A percentile compares a stretch with the other conserved stretches of the same genome.
Conservation (phyloP, 495 filamentous ascomycete species). For the Podospora tetraspora region DNA sequence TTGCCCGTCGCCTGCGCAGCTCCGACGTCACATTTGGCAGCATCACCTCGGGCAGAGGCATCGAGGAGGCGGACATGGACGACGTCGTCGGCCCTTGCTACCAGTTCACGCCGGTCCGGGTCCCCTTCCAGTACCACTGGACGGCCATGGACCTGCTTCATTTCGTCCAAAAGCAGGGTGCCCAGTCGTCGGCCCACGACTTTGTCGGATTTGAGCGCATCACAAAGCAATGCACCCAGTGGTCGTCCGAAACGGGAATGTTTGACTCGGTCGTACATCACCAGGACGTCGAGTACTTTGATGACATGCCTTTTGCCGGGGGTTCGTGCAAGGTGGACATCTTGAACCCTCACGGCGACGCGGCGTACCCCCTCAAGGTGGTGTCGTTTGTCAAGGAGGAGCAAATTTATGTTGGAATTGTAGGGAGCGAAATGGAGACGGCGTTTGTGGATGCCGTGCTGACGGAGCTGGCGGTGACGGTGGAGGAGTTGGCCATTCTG, state of each 20-base stretch:
- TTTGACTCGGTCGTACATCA: constrained; percentile 40
- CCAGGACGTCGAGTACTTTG: constrained; percentile 43
- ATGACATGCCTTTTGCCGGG: constrained; percentile 31
- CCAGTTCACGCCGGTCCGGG: constrained; percentile 39
- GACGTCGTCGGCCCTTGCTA: constrained; percentile 41
- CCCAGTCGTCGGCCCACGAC: constrained; percentile 33
- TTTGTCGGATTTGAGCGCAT: constrained; percentile 33
- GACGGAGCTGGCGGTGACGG: constrained; percentile 1
- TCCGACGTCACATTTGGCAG: constrained; percentile 56
- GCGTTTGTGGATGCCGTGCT: constrained; percentile 2
- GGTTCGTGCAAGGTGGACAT: constrained; percentile 7
- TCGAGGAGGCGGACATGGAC: constrained; percentile 41
- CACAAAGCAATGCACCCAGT: constrained; percentile 21
- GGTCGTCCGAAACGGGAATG: constrained; percentile 18
- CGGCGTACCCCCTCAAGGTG: constrained; percentile 4
- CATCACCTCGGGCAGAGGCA: constrained; percentile 55
- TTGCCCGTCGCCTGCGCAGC: constrained; percentile 46
- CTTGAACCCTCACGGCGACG: constrained; percentile 7
- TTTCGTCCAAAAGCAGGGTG: constrained; percentile 35
- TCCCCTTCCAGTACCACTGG: constrained; percentile 26
- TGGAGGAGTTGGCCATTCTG: constrained; percentile 9
- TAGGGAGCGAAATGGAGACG: constrained; percentile 2
- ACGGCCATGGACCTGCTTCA: constrained; percentile 30
- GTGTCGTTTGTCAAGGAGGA: constrained; percentile 7
- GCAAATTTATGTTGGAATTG: background rate